Evolutionary conservation across 2,329 filamentous ascomycete genomes (phyloP), one percentile per base, ranked within the genome.

Genomic region (Eutypella sp.): DNA sequence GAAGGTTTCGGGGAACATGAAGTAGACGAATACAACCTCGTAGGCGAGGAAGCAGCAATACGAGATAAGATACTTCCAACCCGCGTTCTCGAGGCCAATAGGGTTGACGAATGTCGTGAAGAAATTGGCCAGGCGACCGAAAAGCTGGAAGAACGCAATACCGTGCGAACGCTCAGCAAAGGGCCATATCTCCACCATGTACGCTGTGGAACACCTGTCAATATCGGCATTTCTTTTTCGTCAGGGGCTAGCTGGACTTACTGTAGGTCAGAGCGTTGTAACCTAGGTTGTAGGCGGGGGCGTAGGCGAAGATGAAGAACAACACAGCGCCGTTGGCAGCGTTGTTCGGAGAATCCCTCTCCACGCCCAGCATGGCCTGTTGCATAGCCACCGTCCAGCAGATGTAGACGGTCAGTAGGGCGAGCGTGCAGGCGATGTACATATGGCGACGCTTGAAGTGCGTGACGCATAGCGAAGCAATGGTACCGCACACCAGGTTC

Each of bases 1-100:
- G 50, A 85, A 85, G 0, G 89, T 95, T 68, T 95, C 89, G 9
- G 89, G 88, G 63, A 92, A 95, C 52, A 91, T 75, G 66, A 90
- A 87, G 67, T 84, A 93, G 42, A 93, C 85, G 81, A 67, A 54
- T 22, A 40, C 44, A 34, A 71, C 60, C 54, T 73, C 68, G 29
- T 71, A 67, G 2, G 60, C 57, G 11, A 73, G 61, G 61, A 69
- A 73, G 23, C 64, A 67, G 51, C 67, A 69, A 49, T 72, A 73
- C 9, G 69, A 68, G 23, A 69, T 66, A 29, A 72, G 62, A 48
- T 71, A 73, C 25, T 62, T 64, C 70, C 70, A 73, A 42, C 62
- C 55, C 19, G 67, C 62, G 16, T 62, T 62, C 10, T 57, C 47
- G 2, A 73, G 63, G 0, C 68, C 70, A 15, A 72, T 67, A 0